phyloP scores from a whole-genome alignment of 169 alveolate species.

The Blepharisma undulans region DNA sequence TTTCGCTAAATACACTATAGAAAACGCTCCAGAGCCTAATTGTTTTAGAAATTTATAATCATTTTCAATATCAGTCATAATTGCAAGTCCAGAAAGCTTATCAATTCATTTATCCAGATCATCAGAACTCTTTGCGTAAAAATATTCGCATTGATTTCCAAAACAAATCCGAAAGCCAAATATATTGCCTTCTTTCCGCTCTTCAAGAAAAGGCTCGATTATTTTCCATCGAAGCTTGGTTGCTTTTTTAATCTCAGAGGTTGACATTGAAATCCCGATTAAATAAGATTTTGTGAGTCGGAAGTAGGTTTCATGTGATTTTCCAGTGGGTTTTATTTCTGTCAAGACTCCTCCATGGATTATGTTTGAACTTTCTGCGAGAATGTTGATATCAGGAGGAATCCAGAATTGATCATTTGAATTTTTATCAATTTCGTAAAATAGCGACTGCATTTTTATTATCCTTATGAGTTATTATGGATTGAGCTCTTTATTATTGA shows the following conservation, averaged over 20 bases:
- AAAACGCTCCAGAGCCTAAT: constrained; percentile 24
- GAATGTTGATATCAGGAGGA: neutral
- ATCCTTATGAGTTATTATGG: neutral
- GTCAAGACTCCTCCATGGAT: neutral
- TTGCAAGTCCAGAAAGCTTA: neutral
- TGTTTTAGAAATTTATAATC: neutral
- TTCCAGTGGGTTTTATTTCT: neutral
- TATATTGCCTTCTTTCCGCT: neutral
- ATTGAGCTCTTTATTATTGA: neutral
- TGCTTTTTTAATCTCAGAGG: neutral
- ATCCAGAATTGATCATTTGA: neutral
- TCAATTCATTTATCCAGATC: neutral
- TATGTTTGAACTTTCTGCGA: neutral
- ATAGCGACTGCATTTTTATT: neutral
- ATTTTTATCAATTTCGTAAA: neutral
- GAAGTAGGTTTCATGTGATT: neutral
- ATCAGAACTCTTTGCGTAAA: neutral
- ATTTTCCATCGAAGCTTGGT: neutral
- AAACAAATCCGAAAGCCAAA: neutral
- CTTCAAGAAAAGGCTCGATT: neutral
- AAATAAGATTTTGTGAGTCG: neutral
- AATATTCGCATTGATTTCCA: neutral
- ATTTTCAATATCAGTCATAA: neutral
- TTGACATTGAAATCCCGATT: neutral
- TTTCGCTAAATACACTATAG: neutral